These are phyloP conservation scores for Violaceomyces palustris DNA, from an alignment of 1,284 basidiomycete genomes.

Conservation along the genomic window DNA sequence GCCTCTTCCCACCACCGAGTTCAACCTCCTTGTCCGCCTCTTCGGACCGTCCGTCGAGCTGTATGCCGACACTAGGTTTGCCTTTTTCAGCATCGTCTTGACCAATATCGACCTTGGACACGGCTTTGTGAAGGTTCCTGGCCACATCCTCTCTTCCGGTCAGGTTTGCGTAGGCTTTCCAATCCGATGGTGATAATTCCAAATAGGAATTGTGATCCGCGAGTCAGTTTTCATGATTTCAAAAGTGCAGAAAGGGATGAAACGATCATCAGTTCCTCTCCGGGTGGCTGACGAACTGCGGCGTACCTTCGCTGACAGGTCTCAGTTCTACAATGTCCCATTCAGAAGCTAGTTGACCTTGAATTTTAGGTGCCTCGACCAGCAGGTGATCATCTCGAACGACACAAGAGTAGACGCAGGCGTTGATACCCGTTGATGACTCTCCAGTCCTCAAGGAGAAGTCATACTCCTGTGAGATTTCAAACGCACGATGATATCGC, in stretches of 20 bases:
- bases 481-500: conserved; percentile 1
- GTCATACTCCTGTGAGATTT: conserved; percentile 75
- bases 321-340: conserved; percentile 72
- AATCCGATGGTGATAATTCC: too few relatives aligned
- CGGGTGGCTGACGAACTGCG: too few relatives aligned
- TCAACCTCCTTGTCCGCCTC: too few relatives aligned
- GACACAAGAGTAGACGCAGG: conserved; percentile 71
- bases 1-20: too few relatives aligned
- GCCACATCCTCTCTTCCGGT: conserved; percentile 10
- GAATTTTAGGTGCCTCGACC: conserved; percentile 28
- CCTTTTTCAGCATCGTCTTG: too few relatives aligned
- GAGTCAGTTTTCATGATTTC: too few relatives aligned
- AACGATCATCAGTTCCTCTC: too few relatives aligned
- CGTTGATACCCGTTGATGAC: conserved; percentile 69
- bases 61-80: too few relatives aligned
- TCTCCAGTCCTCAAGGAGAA: conserved; percentile 67
- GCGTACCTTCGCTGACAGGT: conserved; percentile 68
- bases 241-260: too few relatives aligned
- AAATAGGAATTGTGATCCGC: too few relatives aligned
- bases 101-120: too few relatives aligned
- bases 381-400: conserved; percentile 54
- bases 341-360: conserved; percentile 16
- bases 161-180: conserved; percentile 6
- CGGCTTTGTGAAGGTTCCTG: conserved; percentile 8
- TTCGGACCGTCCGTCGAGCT: too few relatives aligned